Conservation (phyloP, 108 stramenopile genomes). For the Cylindrotheca fusiformis region DNA sequence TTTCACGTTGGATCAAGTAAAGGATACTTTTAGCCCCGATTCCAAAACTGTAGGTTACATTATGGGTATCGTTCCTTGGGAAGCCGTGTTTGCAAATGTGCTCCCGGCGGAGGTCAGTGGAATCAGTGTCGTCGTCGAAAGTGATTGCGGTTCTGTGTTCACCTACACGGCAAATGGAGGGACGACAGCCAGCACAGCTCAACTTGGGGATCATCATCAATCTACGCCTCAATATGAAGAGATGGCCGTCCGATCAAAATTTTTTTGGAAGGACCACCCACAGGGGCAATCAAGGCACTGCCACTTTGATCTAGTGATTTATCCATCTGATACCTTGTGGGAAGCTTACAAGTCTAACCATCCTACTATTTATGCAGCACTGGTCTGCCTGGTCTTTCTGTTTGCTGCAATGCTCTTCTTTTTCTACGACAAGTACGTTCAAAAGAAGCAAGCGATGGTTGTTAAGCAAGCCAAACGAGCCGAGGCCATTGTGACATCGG, state of each 20-base stretch:
- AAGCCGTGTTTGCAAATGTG: conserved; percentile 22
- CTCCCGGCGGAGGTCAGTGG: conserved; percentile 10
- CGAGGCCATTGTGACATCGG: conserved; percentile 27
- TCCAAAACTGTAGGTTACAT: conserved; percentile 22
- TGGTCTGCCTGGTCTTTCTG: conserved; percentile 38
- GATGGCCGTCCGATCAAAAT: background rate
- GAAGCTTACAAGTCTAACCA: conserved; percentile 30
- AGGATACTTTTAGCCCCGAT: conserved; percentile 12
- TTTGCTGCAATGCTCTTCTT: conserved; percentile 40
- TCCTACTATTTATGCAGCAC: conserved; percentile 25
- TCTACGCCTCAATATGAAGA: background rate
- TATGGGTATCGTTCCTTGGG: conserved; percentile 20
- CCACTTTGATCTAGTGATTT: conserved; percentile 31
- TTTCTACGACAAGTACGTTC: background rate
- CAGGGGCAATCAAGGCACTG: conserved; percentile 17
- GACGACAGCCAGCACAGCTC: background rate
- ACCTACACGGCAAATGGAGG: conserved; percentile 17
- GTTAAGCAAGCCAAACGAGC: conserved; percentile 17
- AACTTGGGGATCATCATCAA: background rate
- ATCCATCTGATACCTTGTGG: conserved; percentile 46
- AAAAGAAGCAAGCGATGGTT: conserved; percentile 18
- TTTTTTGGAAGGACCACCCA: conserved; percentile 17
- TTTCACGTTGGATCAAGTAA: conserved; percentile 15
- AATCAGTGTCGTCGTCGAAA: conserved; percentile 22
- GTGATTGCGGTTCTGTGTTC: conserved; percentile 17